Evolutionary conservation across 495 filamentous ascomycete genomes (phyloP).

Genomic region (Monascus purpureus): DNA sequence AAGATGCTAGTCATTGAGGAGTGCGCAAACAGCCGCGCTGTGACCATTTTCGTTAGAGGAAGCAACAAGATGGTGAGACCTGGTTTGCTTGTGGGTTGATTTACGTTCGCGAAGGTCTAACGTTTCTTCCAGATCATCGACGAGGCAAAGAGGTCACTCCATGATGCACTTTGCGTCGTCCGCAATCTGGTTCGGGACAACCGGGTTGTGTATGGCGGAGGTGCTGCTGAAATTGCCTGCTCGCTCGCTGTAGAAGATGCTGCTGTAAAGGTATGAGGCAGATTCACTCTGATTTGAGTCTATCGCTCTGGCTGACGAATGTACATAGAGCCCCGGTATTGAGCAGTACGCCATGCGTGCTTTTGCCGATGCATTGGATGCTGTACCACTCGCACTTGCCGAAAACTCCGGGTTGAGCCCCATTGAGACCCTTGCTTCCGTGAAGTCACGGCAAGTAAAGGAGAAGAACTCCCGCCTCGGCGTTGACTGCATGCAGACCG

Average conservation of each 20-base stretch:
- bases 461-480: slow-evolving; percentile 73
- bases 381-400: slow-evolving; percentile 88
- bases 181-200: slow-evolving; percentile 93
- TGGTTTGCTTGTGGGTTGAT: slow-evolving; percentile 14
- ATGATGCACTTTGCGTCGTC: slow-evolving; percentile 95
- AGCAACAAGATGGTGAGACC: slow-evolving; percentile 99
- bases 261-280: slow-evolving; percentile 55
- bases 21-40: slow-evolving; percentile 92
- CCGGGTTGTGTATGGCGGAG: slow-evolving; percentile 96
- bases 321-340: slow-evolving; percentile 63
- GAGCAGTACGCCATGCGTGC: slow-evolving; percentile 99
- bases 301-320: slow-evolving; percentile 2
- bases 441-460: slow-evolving; percentile 94
- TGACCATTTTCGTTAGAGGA: slow-evolving; percentile 89
- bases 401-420: slow-evolving; percentile 95
- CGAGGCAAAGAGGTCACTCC: slow-evolving; percentile 92
- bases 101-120: slow-evolving; percentile 10
- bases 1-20: slow-evolving; percentile 99
- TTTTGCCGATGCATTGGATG: slow-evolving; percentile 88
- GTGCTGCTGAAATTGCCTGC: slow-evolving; percentile 96
- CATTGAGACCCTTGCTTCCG: slow-evolving; percentile 83
- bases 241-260: slow-evolving; percentile 91
- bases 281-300: not conserved
- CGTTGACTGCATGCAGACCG: slow-evolving; percentile 94
- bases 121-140: slow-evolving; percentile 66